A percentile compares a stretch with the other conserved stretches of the same genome.
phyloP scores from a whole-genome alignment of 768 basidiomycete species.

The Boletellus sp. region DNA sequence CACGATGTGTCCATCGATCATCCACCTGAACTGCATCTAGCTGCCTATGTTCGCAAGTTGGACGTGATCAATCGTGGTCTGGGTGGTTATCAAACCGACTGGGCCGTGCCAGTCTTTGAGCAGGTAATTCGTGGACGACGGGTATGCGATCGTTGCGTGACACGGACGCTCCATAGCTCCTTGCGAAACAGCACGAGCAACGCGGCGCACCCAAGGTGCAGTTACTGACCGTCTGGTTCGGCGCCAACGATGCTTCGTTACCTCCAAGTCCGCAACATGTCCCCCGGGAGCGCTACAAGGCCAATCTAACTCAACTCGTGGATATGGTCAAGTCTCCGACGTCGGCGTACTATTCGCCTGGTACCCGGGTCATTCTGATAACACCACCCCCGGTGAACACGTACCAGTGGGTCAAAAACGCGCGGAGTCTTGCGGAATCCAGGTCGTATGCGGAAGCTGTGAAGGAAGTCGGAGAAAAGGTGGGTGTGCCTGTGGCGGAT shows the following conservation, averaged over 20 bases:
- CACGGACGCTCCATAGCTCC: slow-evolving; percentile 38
- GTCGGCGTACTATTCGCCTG: slow-evolving; percentile 64
- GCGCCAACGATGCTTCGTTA: slow-evolving; percentile 82
- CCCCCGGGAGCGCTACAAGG: slow-evolving; percentile 58
- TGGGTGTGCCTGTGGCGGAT: slow-evolving; percentile 64
- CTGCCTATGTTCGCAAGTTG: slow-evolving; percentile 72
- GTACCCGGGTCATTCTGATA: slow-evolving; percentile 74
- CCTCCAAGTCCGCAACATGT: slow-evolving; percentile 69
- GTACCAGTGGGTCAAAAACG: slow-evolving; percentile 42
- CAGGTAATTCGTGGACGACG: slow-evolving; percentile 41
- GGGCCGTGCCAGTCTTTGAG: slow-evolving; percentile 77
- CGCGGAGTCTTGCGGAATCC: slow-evolving; percentile 57
- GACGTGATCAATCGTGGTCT: slow-evolving; percentile 87
- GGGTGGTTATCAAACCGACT: slow-evolving; percentile 82
- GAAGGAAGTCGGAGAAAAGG: slow-evolving; percentile 51
- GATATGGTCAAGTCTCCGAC: slow-evolving; percentile 55
- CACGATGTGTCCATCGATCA: neutral
- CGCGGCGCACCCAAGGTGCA: slow-evolving; percentile 55
- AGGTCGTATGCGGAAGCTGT: slow-evolving; percentile 70
- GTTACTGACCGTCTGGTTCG: slow-evolving; percentile 85
- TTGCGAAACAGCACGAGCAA: slow-evolving; percentile 51
- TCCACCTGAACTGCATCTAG: slow-evolving; percentile 34
- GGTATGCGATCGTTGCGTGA: neutral
- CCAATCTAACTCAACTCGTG: slow-evolving; percentile 64
- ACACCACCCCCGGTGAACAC: slow-evolving; percentile 84